Evolutionary conservation across 2,329 filamentous ascomycete genomes (phyloP).

Genomic region (Aspergillus jensenii): DNA sequence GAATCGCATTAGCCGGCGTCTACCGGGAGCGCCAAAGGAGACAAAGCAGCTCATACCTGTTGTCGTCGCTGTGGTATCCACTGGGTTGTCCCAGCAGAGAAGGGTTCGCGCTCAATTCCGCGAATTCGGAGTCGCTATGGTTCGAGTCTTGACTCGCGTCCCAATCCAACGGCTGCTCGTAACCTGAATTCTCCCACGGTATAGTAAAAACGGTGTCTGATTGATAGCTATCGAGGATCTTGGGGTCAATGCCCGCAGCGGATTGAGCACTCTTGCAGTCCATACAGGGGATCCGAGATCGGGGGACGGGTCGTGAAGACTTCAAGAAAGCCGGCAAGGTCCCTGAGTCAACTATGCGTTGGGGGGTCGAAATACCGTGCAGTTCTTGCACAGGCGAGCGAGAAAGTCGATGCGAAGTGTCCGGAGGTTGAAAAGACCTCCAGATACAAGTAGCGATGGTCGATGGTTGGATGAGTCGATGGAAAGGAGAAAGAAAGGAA

Average conservation of each 20-base stretch:
- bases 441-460: conserved; percentile 1
- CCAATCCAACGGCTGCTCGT: conserved; percentile 39
- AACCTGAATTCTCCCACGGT: conserved; percentile 37
- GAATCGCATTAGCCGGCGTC: conserved; percentile 11
- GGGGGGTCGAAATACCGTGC: conserved; percentile 3
- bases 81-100: conserved; percentile 25
- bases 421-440: conserved; percentile 7
- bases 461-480: not conserved
- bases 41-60: conserved; percentile 25
- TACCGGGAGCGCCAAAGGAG: not conserved
- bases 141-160: conserved; percentile 42
- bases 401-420: not conserved
- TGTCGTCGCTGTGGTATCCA: conserved; percentile 25
- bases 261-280: conserved; percentile 37
- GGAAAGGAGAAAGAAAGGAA: not conserved
- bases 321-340: conserved; percentile 17
- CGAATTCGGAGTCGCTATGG: conserved; percentile 36
- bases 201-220: conserved; percentile 35
- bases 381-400: not conserved
- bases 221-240: conserved; percentile 43
- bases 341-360: conserved; percentile 4
- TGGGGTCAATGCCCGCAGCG: conserved; percentile 43
- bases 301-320: conserved; percentile 10
- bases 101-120: conserved; percentile 29
- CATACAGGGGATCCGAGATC: conserved; percentile 30